Evolutionary conservation across 2,329 filamentous ascomycete species (phyloP), one percentile per base, ranked within the genome.

Genomic region (Ophiostoma perfectum): DNA sequence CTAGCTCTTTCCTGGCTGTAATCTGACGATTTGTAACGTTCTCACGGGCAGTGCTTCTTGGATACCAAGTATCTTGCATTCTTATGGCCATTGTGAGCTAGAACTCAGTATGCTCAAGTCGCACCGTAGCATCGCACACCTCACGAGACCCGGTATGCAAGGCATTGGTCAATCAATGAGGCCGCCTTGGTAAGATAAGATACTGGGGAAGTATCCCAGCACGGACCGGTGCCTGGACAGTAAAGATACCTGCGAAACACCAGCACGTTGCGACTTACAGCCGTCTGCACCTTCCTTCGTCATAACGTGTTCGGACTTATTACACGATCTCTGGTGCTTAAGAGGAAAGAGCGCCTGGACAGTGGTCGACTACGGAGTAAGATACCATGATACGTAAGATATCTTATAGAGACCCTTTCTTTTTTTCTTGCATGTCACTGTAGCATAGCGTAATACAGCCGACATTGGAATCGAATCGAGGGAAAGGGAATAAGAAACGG

Each of bases 211-310:
- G 49, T 55, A 55, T 4, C 49, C 49, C 49, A 27, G 49, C 49
- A 55, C 49, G n/a, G n/a, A 55, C 49, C n/a, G 49, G 49, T 55
- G 49, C 49, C 49, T 62, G 36, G 38, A 14, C 58, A 18, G 18
- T 62, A 47, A 3, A 47, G 44, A 47, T 8, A 55, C 49, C 49
- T 55, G 49, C n/a, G 45, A 55, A 55, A 27, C 42, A 12, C 7
- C 49, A n/a, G 49, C n/a, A n/a, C 18, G 49, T 36, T 7, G 49
- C 49, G 49, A 55, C 49, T 18, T 8, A n/a, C 18, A 52, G n/a
- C 18, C 18, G 11, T 14, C 49, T 36, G 49, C 49, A 55, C 49
- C 49, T 52, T 52, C 47, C 47, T 47, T 16, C n/a, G 12, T 44
- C 11, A 14, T 12, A 14, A n/a, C 45, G 16, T 47, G 42, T 12